phyloP scores from a whole-genome alignment of 208 protist genomes.

The Leishmania major region DNA sequence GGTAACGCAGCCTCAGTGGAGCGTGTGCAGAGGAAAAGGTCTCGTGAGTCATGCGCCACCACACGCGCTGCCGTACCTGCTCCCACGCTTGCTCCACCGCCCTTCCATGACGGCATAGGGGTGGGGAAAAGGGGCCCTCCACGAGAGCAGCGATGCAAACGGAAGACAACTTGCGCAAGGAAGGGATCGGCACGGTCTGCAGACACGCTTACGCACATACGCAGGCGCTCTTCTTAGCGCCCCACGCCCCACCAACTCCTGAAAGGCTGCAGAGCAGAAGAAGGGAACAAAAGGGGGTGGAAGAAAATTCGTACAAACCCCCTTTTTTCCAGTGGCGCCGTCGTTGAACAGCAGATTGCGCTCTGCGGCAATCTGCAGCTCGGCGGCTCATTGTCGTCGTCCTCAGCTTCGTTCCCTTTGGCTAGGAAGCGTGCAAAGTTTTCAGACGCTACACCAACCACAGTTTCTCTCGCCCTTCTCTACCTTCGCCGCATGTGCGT shows the following conservation, averaged over 20 bases:
- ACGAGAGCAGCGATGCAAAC: not conserved
- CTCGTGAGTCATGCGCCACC: not conserved
- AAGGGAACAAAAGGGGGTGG: no score
- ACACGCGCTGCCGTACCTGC: not conserved
- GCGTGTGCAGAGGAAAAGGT: not conserved
- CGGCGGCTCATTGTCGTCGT: not conserved
- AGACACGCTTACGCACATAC: not conserved
- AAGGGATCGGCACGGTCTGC: not conserved
- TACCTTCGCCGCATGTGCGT: not conserved
- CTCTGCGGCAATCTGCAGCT: not conserved
- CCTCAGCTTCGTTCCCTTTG: not conserved
- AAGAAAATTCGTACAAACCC: not conserved
- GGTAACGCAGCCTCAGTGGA: not conserved
- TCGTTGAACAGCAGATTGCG: not conserved
- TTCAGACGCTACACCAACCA: not conserved
- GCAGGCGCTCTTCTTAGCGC: not conserved
- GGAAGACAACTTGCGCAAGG: not conserved
- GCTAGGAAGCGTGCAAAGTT: no score
- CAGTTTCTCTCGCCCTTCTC: not conserved
- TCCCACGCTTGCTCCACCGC: not conserved
- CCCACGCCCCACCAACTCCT: not conserved
- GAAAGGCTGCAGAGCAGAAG: not conserved
- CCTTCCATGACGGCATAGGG: not conserved
- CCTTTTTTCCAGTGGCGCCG: not conserved
- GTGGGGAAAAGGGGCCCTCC: not conserved